A percentile compares a stretch with the other conserved stretches of the same genome.
phyloP scores from a whole-genome alignment of 2,329 filamentous ascomycete genomes.

The Monosporascus sp. region DNA sequence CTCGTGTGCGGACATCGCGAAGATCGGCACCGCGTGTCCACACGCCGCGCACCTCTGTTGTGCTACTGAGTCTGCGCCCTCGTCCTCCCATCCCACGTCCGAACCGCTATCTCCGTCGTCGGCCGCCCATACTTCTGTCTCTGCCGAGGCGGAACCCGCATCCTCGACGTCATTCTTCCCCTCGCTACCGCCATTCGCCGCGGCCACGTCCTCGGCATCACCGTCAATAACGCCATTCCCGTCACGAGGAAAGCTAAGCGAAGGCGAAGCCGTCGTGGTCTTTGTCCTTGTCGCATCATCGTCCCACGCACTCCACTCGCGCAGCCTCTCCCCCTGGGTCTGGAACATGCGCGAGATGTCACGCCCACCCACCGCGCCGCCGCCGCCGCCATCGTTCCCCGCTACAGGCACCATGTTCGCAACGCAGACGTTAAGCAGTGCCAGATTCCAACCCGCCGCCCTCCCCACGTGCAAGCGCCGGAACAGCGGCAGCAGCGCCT shows the following conservation, averaged over 20 bases:
- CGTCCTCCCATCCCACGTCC: constrained; percentile 4
- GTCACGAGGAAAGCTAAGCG: background rate
- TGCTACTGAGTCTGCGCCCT: constrained; percentile 8
- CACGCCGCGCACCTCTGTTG: constrained; percentile 41
- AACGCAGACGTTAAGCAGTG: constrained; percentile 80
- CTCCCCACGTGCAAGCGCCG: constrained; percentile 66
- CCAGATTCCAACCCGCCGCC: constrained; percentile 69
- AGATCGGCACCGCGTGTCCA: constrained; percentile 48
- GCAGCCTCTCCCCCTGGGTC: constrained; percentile 63
- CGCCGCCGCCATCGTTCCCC: constrained; percentile 39
- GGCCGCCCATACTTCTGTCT: background rate
- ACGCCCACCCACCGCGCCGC: constrained; percentile 43
- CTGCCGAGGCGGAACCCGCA: background rate
- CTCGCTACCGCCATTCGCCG: background rate
- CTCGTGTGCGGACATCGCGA: constrained; percentile 53
- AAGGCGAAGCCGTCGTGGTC: background rate
- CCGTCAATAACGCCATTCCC: background rate
- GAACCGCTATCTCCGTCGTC: background rate
- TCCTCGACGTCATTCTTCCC: background rate
- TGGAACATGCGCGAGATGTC: constrained; percentile 83
- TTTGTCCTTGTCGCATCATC: constrained; percentile 29
- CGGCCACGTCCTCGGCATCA: background rate
- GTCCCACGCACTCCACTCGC: constrained; percentile 54
- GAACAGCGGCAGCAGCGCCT: constrained; percentile 67
- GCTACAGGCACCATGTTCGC: constrained; percentile 67